Base-by-base conservation (phyloP, 2,329 filamentous ascomycete species). In the Fusarium abutilonis region DNA sequence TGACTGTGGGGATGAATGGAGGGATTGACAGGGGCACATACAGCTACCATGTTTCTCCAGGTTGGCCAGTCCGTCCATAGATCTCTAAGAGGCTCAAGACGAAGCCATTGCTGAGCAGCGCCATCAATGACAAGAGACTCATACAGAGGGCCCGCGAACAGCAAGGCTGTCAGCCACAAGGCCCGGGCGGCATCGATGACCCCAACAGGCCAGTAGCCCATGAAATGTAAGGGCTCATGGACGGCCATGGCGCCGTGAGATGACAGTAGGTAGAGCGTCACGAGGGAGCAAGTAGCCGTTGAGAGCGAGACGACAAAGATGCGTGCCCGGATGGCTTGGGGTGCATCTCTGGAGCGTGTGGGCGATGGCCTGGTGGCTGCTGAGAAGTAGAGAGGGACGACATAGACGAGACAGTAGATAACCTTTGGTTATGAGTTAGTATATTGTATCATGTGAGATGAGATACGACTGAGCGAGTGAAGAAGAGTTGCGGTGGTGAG, bases 341-440 rank as follows among this genome's bases (percentile, higher is more conserved):
- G 92, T 26, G 92, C 89, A 84, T 98, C 93, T 72, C 95, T 88
- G 59, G 91, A 91, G 26, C 96, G 84, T 51, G 83, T 86, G 23
- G 86, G 84, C 8, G 92, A 95, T 7, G 93, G 93, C 48, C 93
- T 87, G 6, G 94, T 96, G 17, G 86, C 83, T 4, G 86, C 77
- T 17, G 89, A 95, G 63, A 94, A 82, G 80, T 99, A 97, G 77
- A 98, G 92, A 21, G 95, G 94, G 4, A 91, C 80, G 69, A 99
- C 91, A 78, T 98, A 99, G 79, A 92, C 78, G 68, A 93, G 76
- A n/a, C 92, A 96, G 77, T 96, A 96, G 60, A 88, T 76, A 61
- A 93, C 78, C 91, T 73, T 38, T 48, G 43, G 42, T 17, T 45
- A 36, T 35, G 26, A 46, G 48, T 66, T 38, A 63, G 47, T 39